Evolutionary conservation across 2,329 filamentous ascomycete genomes (phyloP).

Genomic region (Apiospora marii): DNA sequence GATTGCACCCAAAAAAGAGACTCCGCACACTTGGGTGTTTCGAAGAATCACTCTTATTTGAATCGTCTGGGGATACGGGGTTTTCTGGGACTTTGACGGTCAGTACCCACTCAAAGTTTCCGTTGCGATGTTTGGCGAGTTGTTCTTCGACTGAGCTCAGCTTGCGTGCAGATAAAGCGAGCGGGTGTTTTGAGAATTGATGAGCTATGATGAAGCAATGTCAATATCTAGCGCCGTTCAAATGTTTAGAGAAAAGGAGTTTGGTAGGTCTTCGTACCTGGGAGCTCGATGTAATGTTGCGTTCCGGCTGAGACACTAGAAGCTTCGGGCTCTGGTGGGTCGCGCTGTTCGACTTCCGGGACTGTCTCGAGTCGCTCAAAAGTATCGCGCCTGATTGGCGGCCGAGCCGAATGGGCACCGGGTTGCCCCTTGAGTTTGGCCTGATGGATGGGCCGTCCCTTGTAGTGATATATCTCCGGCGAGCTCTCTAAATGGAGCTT

Average conservation of each 20-base stretch:
- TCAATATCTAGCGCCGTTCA: neutral
- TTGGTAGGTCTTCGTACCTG: constrained; percentile 35
- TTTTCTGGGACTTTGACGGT: constrained; percentile 32
- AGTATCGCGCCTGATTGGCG: constrained; percentile 37
- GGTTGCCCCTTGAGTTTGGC: constrained; percentile 32
- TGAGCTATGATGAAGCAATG: constrained; percentile 31
- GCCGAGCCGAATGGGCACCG: constrained; percentile 35
- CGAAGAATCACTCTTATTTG: constrained; percentile 26
- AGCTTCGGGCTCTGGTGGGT: constrained; percentile 28
- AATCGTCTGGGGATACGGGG: constrained; percentile 29
- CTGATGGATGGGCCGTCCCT: constrained; percentile 29
- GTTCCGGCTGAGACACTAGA: constrained; percentile 30
- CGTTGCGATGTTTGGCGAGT: constrained; percentile 40
- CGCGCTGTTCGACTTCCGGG: constrained; percentile 37
- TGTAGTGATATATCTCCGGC: constrained; percentile 30
- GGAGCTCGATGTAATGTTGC: constrained; percentile 35
- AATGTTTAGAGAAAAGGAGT: neutral
- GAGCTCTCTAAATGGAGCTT: constrained; percentile 40
- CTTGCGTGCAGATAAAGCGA: constrained; percentile 38
- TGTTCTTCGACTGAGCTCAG: constrained; percentile 40
- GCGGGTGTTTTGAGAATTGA: constrained; percentile 38
- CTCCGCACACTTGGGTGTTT: constrained; percentile 34
- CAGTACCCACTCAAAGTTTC: constrained; percentile 43
- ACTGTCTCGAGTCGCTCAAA: constrained; percentile 42
- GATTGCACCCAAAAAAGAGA: constrained; percentile 61